Conservation (phyloP, 371 early-diverging fungal genomes). For the Apophysomyces variabilis region DNA sequence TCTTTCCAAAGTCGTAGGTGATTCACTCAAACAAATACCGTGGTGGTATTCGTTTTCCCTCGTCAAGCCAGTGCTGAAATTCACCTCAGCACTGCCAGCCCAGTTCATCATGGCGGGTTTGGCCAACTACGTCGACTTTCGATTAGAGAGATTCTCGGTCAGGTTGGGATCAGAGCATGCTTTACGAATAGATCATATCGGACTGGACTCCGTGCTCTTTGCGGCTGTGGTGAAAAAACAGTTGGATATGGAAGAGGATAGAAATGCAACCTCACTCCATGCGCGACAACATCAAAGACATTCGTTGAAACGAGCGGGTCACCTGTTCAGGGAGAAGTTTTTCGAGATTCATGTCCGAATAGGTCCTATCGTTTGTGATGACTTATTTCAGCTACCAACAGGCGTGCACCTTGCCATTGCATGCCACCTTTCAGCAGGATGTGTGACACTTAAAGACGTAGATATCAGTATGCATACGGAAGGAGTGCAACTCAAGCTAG, state of each 20-base stretch:
- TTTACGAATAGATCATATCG: slow-evolving; percentile 29
- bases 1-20: slow-evolving; percentile 33
- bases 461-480: slow-evolving; percentile 34
- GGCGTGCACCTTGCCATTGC: slow-evolving; percentile 41
- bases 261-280: slow-evolving; percentile 19
- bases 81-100: slow-evolving; percentile 50
- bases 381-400: slow-evolving; percentile 36
- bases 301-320: slow-evolving; percentile 49
- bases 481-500: slow-evolving; percentile 24
- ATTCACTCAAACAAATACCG: slow-evolving; percentile 37
- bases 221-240: slow-evolving; percentile 27
- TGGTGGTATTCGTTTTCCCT: slow-evolving; percentile 56
- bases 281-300: slow-evolving; percentile 42
- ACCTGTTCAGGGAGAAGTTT: slow-evolving; percentile 53
- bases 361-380: slow-evolving; percentile 31
- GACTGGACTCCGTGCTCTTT: slow-evolving; percentile 45
- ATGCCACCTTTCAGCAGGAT: slow-evolving; percentile 54
- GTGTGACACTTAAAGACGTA: slow-evolving; percentile 49
- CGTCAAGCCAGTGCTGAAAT: slow-evolving; percentile 45
- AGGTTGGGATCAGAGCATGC: slow-evolving; percentile 24
- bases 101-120: slow-evolving; percentile 55
- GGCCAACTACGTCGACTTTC: slow-evolving; percentile 53
- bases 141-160: slow-evolving; percentile 27
- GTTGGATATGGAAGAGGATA: slow-evolving; percentile 5
- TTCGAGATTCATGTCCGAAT: slow-evolving; percentile 45